These are phyloP conservation scores for Anacardium occidentale DNA, from an alignment of 345 rosid species.

Conservation along the genomic window DNA sequence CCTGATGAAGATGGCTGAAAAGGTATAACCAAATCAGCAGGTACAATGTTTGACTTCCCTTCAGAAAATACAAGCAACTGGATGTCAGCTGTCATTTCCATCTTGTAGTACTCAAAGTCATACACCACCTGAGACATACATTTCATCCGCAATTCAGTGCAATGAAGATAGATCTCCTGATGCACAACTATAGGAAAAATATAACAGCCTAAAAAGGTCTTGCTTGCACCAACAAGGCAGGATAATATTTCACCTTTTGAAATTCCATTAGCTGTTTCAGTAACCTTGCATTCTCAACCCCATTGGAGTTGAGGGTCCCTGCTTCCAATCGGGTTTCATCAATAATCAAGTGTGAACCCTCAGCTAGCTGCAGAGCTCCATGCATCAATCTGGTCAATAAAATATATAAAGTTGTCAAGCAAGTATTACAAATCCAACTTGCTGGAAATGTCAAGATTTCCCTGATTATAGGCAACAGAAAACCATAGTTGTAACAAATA, in stretches of 20 bases:
- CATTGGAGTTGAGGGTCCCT: conserved; percentile 75
- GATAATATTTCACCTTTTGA: conserved; percentile 58
- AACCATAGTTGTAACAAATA: neutral
- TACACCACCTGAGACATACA: conserved; percentile 68
- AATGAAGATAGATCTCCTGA: neutral
- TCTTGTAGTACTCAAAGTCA: conserved; percentile 79
- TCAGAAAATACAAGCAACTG: conserved; percentile 73
- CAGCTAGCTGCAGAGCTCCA: conserved; percentile 76
- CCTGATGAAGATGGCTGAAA: conserved; percentile 60
- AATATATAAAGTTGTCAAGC: conserved; percentile 13
- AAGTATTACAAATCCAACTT: neutral
- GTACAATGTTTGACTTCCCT: conserved; percentile 86
- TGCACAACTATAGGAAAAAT: neutral
- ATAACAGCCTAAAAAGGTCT: conserved; percentile 1
- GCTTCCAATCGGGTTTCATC: conserved; percentile 78
- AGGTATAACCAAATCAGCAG: conserved; percentile 76
- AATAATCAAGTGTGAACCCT: conserved; percentile 69
- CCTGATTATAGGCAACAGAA: neutral
- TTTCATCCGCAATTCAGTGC: neutral
- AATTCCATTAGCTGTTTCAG: conserved; percentile 63
- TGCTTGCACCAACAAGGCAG: neutral
- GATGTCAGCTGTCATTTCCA: conserved; percentile 85
- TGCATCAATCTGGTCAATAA: conserved; percentile 53
- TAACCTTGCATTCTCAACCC: conserved; percentile 69
- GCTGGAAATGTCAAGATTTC: neutral